Percentiles rank a stretch among this genome's conserved stretches.
Evolutionary conservation across 2,329 filamentous ascomycete genomes (phyloP).

Genomic region (Paecilomyces dactylethromorphus): DNA sequence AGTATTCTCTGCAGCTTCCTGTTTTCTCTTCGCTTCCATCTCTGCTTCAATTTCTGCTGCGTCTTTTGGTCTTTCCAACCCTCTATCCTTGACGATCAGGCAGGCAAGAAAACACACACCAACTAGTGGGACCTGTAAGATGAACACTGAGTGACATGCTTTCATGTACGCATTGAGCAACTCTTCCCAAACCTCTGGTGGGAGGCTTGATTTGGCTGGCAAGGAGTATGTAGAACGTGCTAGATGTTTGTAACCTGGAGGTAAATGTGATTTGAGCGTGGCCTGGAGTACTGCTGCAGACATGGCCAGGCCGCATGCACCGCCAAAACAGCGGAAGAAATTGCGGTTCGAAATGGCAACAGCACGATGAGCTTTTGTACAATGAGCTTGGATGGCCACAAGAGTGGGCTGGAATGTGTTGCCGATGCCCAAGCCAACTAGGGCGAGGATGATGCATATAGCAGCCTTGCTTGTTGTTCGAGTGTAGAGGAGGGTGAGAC

Average conservation of each 20-base stretch:
- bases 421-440: conserved; percentile 50
- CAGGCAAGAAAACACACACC: conserved; percentile 46
- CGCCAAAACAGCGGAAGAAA: conserved; percentile 55
- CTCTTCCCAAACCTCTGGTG: conserved; percentile 27
- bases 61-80: conserved; percentile 34
- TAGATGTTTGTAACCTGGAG: conserved; percentile 29
- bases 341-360: conserved; percentile 58
- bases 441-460: conserved; percentile 45
- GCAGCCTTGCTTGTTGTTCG: conserved; percentile 39
- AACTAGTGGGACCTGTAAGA: conserved; percentile 50
- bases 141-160: conserved; percentile 51
- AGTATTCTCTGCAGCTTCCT: conserved; percentile 13
- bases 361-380: conserved; percentile 50
- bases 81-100: conserved; percentile 46
- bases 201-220: conserved; percentile 20
- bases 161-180: conserved; percentile 48
- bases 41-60: conserved; percentile 18
- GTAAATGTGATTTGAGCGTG: conserved; percentile 32
- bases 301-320: conserved; percentile 52
- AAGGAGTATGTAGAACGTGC: conserved; percentile 35
- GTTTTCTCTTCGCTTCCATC: conserved; percentile 20
- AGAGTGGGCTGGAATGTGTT: conserved; percentile 48
- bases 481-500: conserved; percentile 47
- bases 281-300: conserved; percentile 47
- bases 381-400: conserved; percentile 54